Conservation (phyloP, 2,329 filamentous ascomycete genomes). For the Scolecobasidium constrictum region DNA sequence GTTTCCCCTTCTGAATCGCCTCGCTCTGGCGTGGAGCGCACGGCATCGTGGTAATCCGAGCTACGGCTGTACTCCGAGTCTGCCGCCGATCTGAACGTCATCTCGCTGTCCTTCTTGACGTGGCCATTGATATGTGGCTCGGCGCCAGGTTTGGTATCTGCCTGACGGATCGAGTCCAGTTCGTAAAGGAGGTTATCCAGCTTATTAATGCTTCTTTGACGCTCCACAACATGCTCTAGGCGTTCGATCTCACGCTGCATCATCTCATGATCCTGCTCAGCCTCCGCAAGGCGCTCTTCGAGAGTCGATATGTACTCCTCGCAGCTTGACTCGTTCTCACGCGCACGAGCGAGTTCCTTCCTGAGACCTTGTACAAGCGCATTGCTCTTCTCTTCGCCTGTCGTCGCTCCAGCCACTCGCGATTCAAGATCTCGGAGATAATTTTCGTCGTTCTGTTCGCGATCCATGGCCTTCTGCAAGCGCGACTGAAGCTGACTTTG, state of each 20-base stretch:
- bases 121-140: slow-evolving; percentile 23
- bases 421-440: slow-evolving; percentile 88
- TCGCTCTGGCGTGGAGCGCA: not conserved
- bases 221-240: slow-evolving; percentile 87
- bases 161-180: slow-evolving; percentile 52
- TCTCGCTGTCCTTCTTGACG: slow-evolving; percentile 20
- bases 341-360: slow-evolving; percentile 77
- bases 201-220: slow-evolving; percentile 88
- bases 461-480: slow-evolving; percentile 85
- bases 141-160: slow-evolving; percentile 20
- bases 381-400: slow-evolving; percentile 85
- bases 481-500: slow-evolving; percentile 81
- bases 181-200: slow-evolving; percentile 88
- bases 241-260: slow-evolving; percentile 96
- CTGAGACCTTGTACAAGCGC: slow-evolving; percentile 76
- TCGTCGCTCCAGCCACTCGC: slow-evolving; percentile 81
- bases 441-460: slow-evolving; percentile 81
- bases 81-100: slow-evolving; percentile 5
- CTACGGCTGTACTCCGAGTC: slow-evolving; percentile 1
- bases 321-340: slow-evolving; percentile 80
- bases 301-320: slow-evolving; percentile 97
- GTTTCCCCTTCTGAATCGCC: slow-evolving; percentile 3
- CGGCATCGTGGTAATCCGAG: not conserved
- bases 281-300: slow-evolving; percentile 88
- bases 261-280: slow-evolving; percentile 88